Conservation (phyloP, 2,329 filamentous ascomycete genomes). For the Trichoderma koningii region DNA sequence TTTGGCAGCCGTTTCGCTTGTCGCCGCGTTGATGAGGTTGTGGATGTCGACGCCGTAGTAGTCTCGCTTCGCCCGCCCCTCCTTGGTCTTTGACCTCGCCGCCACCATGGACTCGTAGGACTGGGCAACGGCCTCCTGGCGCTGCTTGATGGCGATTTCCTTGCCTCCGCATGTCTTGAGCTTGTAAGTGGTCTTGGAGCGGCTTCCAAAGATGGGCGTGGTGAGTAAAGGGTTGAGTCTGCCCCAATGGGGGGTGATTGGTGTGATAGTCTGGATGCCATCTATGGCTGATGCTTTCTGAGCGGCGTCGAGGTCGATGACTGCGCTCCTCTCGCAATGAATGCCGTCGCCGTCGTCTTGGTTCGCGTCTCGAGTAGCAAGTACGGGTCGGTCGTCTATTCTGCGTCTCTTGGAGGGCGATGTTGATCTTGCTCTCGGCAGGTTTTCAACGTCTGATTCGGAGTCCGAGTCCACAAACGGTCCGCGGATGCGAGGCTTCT, state of each 20-base stretch:
- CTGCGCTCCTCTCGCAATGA: not conserved
- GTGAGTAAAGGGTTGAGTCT: conserved; percentile 35
- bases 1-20: conserved; percentile 56
- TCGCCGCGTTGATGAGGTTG: conserved; percentile 71
- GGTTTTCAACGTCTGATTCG: conserved; percentile 31
- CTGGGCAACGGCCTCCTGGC: conserved; percentile 48
- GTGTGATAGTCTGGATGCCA: not conserved
- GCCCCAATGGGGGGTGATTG: conserved; percentile 30
- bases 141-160: conserved; percentile 57
- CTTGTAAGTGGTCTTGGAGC: conserved; percentile 42
- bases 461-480: conserved; percentile 46
- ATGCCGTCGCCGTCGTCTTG: not conserved
- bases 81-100: conserved; percentile 64
- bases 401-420: conserved; percentile 39
- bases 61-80: conserved; percentile 69
- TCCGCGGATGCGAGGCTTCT: conserved; percentile 41
- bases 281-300: not conserved
- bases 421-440: conserved; percentile 17
- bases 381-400: conserved; percentile 33
- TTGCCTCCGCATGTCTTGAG: conserved; percentile 61
- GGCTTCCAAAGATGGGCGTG: conserved; percentile 33
- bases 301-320: not conserved
- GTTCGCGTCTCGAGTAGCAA: conserved; percentile 19
- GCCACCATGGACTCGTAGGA: conserved; percentile 70
- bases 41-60: conserved; percentile 96